Percentiles rank a stretch among this genome's conserved stretches.
These are phyloP conservation scores for Pseudogymnoascus sp. DNA, from an alignment of 2,329 filamentous ascomycete genomes.

Conservation along the genomic window DNA sequence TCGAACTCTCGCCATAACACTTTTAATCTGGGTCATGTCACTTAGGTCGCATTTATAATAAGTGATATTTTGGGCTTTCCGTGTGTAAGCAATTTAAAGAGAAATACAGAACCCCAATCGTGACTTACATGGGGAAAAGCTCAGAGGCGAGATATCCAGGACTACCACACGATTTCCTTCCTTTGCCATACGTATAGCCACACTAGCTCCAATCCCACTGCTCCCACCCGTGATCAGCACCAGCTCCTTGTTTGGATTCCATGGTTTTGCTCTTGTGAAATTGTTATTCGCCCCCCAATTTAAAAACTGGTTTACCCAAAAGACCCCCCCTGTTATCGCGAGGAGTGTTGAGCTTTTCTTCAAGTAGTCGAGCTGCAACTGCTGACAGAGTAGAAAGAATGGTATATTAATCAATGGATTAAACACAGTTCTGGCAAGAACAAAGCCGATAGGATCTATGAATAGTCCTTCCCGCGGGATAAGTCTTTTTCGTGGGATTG, in stretches of 20 bases:
- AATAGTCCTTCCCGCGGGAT: neutral
- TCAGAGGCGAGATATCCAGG: slow-evolving; percentile 21
- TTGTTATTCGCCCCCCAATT: slow-evolving; percentile 2
- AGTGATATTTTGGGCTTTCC: neutral
- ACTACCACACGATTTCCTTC: slow-evolving; percentile 19
- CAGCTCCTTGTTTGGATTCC: neutral
- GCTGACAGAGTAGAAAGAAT: neutral
- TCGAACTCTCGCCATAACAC: slow-evolving; percentile 18
- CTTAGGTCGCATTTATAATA: slow-evolving; percentile 24
- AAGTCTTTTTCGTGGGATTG: neutral
- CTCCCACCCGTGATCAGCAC: slow-evolving; percentile 9
- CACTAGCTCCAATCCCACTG: slow-evolving; percentile 1
- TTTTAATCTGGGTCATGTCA: slow-evolving; percentile 20
- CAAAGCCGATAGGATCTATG: neutral
- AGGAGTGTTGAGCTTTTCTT: neutral
- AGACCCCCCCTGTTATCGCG: neutral
- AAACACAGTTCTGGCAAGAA: neutral
- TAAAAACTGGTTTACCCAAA: neutral
- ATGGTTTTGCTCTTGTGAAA: neutral
- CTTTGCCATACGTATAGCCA: slow-evolving; percentile 18
- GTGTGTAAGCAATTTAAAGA: neutral
- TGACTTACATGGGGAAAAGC: slow-evolving; percentile 19
- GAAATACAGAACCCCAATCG: neutral
- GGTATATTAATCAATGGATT: neutral
- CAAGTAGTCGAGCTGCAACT: neutral